phyloP scores from a whole-genome alignment of 2,329 filamentous ascomycete genomes.

The Penicillium sp. region DNA sequence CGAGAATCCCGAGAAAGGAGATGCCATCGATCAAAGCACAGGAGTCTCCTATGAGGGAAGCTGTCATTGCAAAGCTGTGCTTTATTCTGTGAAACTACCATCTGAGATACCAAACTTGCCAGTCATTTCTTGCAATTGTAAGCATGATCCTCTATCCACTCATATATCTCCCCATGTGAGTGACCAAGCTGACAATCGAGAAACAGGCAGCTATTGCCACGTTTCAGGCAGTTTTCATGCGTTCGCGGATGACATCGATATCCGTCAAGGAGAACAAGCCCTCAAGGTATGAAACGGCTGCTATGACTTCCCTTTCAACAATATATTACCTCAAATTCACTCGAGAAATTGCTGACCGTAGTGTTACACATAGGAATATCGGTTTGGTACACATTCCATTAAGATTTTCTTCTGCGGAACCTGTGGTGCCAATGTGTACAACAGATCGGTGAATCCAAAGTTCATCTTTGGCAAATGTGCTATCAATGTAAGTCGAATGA shows the following conservation, averaged over 20 bases:
- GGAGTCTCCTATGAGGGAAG: neutral
- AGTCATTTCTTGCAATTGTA: constrained; percentile 1
- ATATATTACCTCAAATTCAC: too few relatives aligned
- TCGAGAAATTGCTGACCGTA: too few relatives aligned
- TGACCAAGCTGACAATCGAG: neutral
- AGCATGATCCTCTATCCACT: neutral
- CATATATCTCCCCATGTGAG: too few relatives aligned
- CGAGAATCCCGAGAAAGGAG: neutral
- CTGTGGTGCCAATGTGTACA: constrained; percentile 10
- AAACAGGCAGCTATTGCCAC: constrained; percentile 5
- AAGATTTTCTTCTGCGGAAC: constrained; percentile 1
- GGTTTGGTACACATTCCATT: neutral
- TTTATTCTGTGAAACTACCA: neutral
- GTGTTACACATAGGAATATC: neutral
- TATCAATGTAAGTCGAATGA: neutral
- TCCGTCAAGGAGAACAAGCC: neutral
- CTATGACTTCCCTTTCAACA: neutral
- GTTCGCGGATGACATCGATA: constrained; percentile 6
- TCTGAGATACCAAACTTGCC: neutral
- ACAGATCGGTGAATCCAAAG: constrained; percentile 7
- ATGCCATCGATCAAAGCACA: neutral
- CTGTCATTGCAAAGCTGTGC: constrained; percentile 9
- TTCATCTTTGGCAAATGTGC: constrained; percentile 5
- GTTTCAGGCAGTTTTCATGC: neutral
- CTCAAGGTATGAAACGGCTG: neutral